Evolutionary conservation across 305 asterid genomes (phyloP).

Genomic region (Caryopteris hybrid): DNA sequence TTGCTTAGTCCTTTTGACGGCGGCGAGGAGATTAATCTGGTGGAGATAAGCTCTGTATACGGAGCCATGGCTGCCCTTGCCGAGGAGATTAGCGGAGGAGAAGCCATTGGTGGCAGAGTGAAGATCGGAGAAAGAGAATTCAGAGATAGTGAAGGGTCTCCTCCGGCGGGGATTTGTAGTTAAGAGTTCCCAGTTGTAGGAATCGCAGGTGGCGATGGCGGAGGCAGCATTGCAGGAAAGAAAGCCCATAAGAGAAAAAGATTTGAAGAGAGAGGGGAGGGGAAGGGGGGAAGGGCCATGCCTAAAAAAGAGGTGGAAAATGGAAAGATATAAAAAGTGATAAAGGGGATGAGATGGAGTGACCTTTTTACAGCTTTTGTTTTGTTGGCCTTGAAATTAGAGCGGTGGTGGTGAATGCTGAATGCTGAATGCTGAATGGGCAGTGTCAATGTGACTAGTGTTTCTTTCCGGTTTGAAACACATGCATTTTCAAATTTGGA

Average conservation of each 20-base stretch:
- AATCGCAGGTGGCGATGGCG: conserved; percentile 67
- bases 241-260: conserved; percentile 44
- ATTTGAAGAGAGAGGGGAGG: background rate
- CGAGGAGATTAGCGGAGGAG: conserved; percentile 57
- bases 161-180: conserved; percentile 11
- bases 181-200: conserved; percentile 43
- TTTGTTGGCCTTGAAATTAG: conserved; percentile 26
- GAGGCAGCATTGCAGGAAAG: conserved; percentile 68
- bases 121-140: conserved; percentile 56
- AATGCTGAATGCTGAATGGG: too few species aligned
- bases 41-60: conserved; percentile 59
- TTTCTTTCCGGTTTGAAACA: too few species aligned
- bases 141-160: conserved; percentile 26
- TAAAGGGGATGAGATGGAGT: background rate
- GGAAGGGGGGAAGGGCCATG: conserved; percentile 32
- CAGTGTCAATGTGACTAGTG: too few species aligned
- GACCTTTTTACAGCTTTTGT: conserved; percentile 26
- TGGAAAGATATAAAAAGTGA: conserved; percentile 23
- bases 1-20: conserved; percentile 53
- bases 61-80: conserved; percentile 78
- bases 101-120: conserved; percentile 55
- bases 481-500: too few species aligned
- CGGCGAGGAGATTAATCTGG: conserved; percentile 38
- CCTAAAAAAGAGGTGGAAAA: conserved; percentile 21
- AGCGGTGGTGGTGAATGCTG: conserved; percentile 38